Base-by-base conservation (phyloP, 495 filamentous ascomycete genomes). In the Evansstolkia leycettana region DNA sequence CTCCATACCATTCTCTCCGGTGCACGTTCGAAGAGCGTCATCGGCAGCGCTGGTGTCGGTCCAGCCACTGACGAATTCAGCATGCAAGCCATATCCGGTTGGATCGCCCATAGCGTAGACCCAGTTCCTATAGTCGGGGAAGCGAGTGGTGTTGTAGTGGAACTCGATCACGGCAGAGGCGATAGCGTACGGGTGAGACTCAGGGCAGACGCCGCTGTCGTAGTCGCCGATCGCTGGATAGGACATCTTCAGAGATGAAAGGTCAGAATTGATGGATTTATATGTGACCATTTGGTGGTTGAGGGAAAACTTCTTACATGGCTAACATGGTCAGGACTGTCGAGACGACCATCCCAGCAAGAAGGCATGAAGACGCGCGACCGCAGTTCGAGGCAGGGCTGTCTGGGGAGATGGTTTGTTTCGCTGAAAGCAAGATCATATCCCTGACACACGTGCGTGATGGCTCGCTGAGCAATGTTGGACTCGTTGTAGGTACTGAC, bases 131-230 rank as follows among this genome's bases (percentile, higher is more conserved):
- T 42, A 37, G 38, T 70, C 54, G 13, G 57, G 52, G 41, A 78
- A 75, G 2, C 51, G 47, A 36, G 69, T 59, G 6, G 75, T 76
- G 48, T 76, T 59, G 58, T 70, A 85, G 50, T 76, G 69, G 23
- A 78, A 64, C 58, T 85, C 82, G 45, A 69, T 75, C 58, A 85
- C 84, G 34, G 85, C 57, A 25, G 78, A 75, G 42, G 75, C 58
- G 3, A 78, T 58, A 13, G 72, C 72, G 3, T 61, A 49, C 0
- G 76, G 75, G 60, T 83, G 82, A 34, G 48, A 43, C 19, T 40
- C 10, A 3, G 46, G 50, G 29, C 53, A 54, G 12, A 45, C 38
- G 20, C 50, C 50, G 17, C 41, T 34, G 31, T 54, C 52, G 27
- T 50, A 54, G 16, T 48, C 47, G 4, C 48, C 53, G 16, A 45